Conservation (phyloP, 768 basidiomycete genomes). For the Mycena venus region DNA sequence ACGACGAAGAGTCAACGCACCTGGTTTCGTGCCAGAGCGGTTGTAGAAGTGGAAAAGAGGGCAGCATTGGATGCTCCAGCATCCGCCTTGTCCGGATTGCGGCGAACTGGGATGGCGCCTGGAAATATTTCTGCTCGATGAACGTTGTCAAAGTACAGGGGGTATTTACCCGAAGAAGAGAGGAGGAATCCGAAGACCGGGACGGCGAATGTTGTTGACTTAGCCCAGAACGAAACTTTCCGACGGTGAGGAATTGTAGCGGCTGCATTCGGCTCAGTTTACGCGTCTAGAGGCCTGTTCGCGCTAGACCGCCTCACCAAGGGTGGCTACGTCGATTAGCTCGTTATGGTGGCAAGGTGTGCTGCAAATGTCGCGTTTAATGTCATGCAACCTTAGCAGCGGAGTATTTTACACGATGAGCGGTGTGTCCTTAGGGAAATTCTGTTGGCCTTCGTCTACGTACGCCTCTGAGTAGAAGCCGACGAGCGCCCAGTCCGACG, state of each 20-base stretch:
- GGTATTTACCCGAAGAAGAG: slow-evolving; percentile 58
- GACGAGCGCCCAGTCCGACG: slow-evolving; percentile 72
- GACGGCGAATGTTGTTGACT: slow-evolving; percentile 75
- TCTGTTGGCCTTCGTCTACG: slow-evolving; percentile 65
- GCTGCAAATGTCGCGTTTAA: slow-evolving; percentile 43
- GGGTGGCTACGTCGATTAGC: slow-evolving; percentile 68
- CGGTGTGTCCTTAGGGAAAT: slow-evolving; percentile 68
- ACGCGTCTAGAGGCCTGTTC: neutral
- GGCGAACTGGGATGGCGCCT: slow-evolving; percentile 77
- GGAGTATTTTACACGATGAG: slow-evolving; percentile 65
- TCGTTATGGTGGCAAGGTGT: slow-evolving; percentile 79
- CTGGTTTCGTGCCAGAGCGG: slow-evolving; percentile 38
- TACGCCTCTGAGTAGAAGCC: slow-evolving; percentile 75
- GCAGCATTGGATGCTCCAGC: slow-evolving; percentile 30
- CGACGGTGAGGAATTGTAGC: slow-evolving; percentile 72
- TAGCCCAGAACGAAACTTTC: slow-evolving; percentile 78
- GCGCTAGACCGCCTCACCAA: slow-evolving; percentile 46
- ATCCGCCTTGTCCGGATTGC: slow-evolving; percentile 64
- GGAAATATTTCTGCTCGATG: neutral
- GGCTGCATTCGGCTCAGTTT: slow-evolving; percentile 43
- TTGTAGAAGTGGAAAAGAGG: slow-evolving; percentile 29
- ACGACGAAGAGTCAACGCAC: slow-evolving; percentile 37
- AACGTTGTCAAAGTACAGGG: too few species aligned
- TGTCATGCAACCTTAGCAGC: neutral
- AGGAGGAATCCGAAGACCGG: slow-evolving; percentile 65